A percentile compares a stretch with the other conserved stretches of the same genome.
phyloP scores from a whole-genome alignment of 768 basidiomycete genomes.

The Russula vinacea region DNA sequence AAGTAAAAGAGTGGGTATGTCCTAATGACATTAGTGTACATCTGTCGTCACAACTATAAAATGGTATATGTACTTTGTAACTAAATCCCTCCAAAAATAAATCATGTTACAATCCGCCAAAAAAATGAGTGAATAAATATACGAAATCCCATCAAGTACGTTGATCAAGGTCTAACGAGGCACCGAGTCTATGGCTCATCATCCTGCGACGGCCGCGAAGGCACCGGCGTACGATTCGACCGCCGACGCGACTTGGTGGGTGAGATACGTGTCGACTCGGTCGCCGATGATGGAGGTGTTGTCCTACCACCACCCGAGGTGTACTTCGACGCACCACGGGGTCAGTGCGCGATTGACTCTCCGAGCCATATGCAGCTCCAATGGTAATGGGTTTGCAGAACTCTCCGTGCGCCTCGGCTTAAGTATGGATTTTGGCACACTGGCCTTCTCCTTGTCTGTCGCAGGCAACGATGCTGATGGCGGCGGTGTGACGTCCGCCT shows the following conservation, averaged over 20 bases:
- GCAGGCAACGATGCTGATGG: conserved; percentile 32
- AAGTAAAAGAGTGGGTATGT: neutral
- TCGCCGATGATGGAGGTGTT: conserved; percentile 17
- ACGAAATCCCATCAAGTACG: conserved; percentile 32
- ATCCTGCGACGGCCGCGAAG: conserved; percentile 37
- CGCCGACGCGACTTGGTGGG: conserved; percentile 29
- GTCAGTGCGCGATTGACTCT: conserved; percentile 18
- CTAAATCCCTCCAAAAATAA: neutral
- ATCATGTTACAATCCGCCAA: too few relatives aligned
- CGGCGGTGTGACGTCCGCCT: conserved; percentile 29
- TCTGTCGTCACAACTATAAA: neutral
- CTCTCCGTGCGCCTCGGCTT: conserved; percentile 64
- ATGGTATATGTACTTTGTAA: neutral
- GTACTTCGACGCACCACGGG: conserved; percentile 11
- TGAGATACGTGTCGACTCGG: conserved; percentile 20
- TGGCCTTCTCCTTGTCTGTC: conserved; percentile 44
- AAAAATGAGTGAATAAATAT: neutral
- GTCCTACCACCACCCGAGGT: conserved; percentile 9
- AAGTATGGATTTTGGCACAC: conserved; percentile 65
- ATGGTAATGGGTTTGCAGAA: conserved; percentile 63
- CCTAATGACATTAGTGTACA: conserved; percentile 8
- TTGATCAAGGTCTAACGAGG: conserved; percentile 29
- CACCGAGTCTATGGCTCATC: conserved; percentile 53
- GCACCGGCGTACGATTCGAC: conserved; percentile 36
- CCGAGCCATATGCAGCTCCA: conserved; percentile 36